Percentiles rank a stretch among this genome's conserved stretches.
Evolutionary conservation across 345 rosid genomes (phyloP).

Genomic region (Abelmoschus esculentus): DNA sequence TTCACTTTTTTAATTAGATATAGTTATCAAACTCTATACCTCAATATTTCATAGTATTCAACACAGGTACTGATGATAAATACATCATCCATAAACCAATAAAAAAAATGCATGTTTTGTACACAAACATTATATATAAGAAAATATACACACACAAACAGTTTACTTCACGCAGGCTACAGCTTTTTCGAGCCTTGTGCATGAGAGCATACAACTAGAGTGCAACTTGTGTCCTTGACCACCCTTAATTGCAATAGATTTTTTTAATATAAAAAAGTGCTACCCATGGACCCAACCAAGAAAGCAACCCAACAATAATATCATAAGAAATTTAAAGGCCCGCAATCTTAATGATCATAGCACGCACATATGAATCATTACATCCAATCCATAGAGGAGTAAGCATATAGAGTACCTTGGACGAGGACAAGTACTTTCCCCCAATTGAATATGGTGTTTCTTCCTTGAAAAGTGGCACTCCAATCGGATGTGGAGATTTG

Average conservation of each 20-base stretch:
- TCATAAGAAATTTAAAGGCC: background rate
- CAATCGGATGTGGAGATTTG: slow-evolving; percentile 34
- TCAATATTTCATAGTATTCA: background rate
- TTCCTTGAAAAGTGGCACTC: slow-evolving; percentile 43
- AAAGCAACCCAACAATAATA: no score
- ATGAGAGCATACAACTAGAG: no score
- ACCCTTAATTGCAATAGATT: background rate
- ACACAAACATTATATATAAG: no score
- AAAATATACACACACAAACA: no score
- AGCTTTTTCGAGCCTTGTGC: no score
- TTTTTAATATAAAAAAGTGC: background rate
- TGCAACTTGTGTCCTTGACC: background rate
- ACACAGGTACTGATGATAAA: background rate
- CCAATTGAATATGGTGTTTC: slow-evolving; percentile 39
- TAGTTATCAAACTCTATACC: background rate
- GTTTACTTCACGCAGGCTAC: no score
- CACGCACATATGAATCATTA: background rate
- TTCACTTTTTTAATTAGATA: background rate
- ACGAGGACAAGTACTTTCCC: slow-evolving; percentile 31
- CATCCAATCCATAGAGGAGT: background rate
- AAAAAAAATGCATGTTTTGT: no score
- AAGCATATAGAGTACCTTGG: slow-evolving; percentile 39
- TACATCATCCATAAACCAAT: background rate
- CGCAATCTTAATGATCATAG: background rate
- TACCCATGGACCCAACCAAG: background rate